Conservation (phyloP, 2,329 filamentous ascomycete genomes). For the Diaporthe vexans region DNA sequence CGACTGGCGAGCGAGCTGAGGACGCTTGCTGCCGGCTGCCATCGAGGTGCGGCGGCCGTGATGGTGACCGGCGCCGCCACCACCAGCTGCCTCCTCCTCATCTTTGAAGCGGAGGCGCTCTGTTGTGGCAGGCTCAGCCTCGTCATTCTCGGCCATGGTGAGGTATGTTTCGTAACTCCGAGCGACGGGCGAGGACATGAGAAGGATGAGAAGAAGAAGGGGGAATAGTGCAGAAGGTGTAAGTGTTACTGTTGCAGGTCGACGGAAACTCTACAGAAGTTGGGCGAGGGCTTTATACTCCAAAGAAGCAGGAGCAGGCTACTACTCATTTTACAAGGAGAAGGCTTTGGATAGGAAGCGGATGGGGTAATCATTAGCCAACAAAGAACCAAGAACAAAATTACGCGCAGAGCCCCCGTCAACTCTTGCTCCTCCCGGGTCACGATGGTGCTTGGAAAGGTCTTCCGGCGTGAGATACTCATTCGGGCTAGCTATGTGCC, state of each 20-base stretch:
- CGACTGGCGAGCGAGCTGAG: constrained; percentile 29
- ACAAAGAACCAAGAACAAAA: constrained; percentile 3
- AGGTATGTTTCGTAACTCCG: constrained; percentile 36
- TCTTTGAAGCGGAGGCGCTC: constrained; percentile 39
- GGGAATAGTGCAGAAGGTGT: background rate
- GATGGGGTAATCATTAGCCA: constrained; percentile 25
- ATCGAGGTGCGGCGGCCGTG: constrained; percentile 12
- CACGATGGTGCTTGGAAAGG: constrained; percentile 8
- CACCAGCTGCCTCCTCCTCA: constrained; percentile 31
- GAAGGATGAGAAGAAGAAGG: background rate
- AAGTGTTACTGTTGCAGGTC: background rate
- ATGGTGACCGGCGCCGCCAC: background rate
- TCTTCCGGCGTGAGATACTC: constrained; percentile 9
- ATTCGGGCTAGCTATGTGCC: constrained; percentile 21
- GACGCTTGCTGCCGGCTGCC: background rate
- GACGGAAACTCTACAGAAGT: constrained; percentile 2
- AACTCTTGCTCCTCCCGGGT: background rate
- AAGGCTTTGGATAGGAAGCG: background rate
- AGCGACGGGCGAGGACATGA: constrained; percentile 32
- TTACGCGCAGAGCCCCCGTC: background rate
- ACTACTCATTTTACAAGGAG: constrained; percentile 4
- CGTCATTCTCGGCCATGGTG: constrained; percentile 31
- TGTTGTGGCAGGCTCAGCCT: constrained; percentile 8
- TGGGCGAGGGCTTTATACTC: constrained; percentile 34
- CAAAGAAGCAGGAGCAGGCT: background rate